These are phyloP conservation scores for Hamamelis virginiana DNA, from an alignment of 164 flowering plant genomes.

Conservation along the genomic window DNA sequence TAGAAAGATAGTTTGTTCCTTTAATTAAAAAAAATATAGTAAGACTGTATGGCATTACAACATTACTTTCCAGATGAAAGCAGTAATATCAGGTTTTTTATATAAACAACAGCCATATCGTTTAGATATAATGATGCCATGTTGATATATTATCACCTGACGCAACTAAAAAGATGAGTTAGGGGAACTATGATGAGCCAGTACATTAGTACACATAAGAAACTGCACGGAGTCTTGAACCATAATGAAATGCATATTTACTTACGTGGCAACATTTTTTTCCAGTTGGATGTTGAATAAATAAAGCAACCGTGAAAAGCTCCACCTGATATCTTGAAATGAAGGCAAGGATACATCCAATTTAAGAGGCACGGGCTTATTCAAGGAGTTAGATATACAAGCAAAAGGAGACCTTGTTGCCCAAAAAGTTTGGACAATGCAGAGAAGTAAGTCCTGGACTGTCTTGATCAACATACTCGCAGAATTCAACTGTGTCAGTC, in stretches of 20 bases:
- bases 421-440: constrained; percentile 31
- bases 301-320: constrained; percentile 62
- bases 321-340: constrained; percentile 71
- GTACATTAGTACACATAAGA: not conserved
- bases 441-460: constrained; percentile 27
- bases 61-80: not conserved
- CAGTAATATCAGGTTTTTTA: not conserved
- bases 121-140: not conserved
- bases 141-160: not conserved
- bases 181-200: not conserved
- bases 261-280: constrained; percentile 86
- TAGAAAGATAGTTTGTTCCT: not conserved
- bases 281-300: constrained; percentile 84
- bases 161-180: not conserved
- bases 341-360: constrained; percentile 85
- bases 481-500: constrained; percentile 28
- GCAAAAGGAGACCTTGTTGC: constrained; percentile 55
- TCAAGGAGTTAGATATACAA: constrained; percentile 72
- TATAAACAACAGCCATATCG: not conserved
- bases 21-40: not conserved
- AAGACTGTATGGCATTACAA: not conserved
- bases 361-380: constrained; percentile 75
- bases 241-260: constrained; percentile 16
- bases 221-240: not conserved
- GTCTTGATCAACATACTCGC: constrained; percentile 25